Evolutionary conservation across 495 filamentous ascomycete species (phyloP), one percentile per base, ranked within the genome.

Genomic region (Pseudomonodictys pantanalensis): DNA sequence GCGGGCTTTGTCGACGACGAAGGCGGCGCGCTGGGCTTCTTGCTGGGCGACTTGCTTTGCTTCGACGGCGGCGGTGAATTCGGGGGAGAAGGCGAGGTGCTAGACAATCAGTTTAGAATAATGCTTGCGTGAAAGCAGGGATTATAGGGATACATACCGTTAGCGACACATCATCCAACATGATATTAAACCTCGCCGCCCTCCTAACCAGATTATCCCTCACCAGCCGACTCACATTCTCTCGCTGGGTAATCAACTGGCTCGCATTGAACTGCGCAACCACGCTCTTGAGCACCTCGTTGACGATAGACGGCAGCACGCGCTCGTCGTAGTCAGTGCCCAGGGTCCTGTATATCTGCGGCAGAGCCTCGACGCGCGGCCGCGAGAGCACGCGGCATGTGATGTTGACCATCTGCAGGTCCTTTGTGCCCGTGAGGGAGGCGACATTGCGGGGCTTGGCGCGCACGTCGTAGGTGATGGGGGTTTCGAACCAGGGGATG

Each of bases 351-450:
- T 97, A 98, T 65, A 98, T 97, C 73, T 92, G 89, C 4, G 93
- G 93, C 26, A 98, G 85, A 28, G 92, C 88, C 53, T 89, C 83
- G 66, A 97, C 78, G 33, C 88, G 84, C 58, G 93, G 93, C 70
- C 89, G 82, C 42, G 91, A 96, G 52, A 98, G 90, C 47, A 98
- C 93, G 91, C 93, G 95, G 78, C 93, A 98, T 69, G 95, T 98
- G 74, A 98, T 98, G 82, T 98, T 98, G 72, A 98, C 93, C 93
- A 98, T 98, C 81, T 98, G 93, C 72, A 98, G 77, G 75, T 98
- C 93, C 77, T 98, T 98, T 69, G 93, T 98, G 64, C 95, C 93
- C 52, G 93, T 97, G 53, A 98, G 86, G 69, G 93, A 98, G 60
- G 93, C 87, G 58, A 98, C 93, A 71, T 92, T 96, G 68, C 95